Evolutionary conservation across 2,329 filamentous ascomycete genomes (phyloP), one percentile per base, ranked within the genome.

Genomic region (Cryphonectria radicalis): DNA sequence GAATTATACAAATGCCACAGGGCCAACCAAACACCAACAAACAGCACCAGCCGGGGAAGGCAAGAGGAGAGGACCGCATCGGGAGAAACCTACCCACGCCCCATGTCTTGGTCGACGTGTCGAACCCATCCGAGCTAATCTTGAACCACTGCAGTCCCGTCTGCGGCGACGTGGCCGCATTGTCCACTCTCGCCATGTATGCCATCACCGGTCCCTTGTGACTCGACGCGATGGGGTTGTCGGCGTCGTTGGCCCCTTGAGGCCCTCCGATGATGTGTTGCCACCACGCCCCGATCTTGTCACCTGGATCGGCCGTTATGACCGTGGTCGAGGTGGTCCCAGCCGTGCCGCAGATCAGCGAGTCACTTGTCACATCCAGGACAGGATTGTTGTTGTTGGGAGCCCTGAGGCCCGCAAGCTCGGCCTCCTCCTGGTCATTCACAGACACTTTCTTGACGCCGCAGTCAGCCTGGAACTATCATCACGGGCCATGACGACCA

Each of bases 171-270:
- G 81, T 80, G 8, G 83, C 82, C 7, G 86, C 86, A 74, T 87
- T 83, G 75, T 83, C 80, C 4, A 89, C 86, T 77, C 87, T 86
- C 63, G 85, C 83, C 35, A 88, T 80, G 78, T 87, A 88, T 1
- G 84, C 83, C 64, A 86, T 84, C 57, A 88, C 80, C 2, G 87
- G 87, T 0, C 86, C 86, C 77, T 87, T 87, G 79, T 89, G 86
- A 17, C 83, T 85, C 69, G 81, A 79, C 43, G 86, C 87, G 74
- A 89, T 88, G 68, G 86, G 86, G 78, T 87, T 83, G 77, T 86
- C 86, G 2, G 79, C 78, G 79, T 87, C 85, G 73, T 81, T 81
- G 62, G 84, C 68, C 74, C 80, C 82, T 77, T 88, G 85, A 10
- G 83, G 80, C 64, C 86, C 86, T 68, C 87, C 87, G 69, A 88